These are phyloP conservation scores for Eimeria brunetti DNA, from an alignment of 169 alveolate species.

Conservation along the genomic window DNA sequence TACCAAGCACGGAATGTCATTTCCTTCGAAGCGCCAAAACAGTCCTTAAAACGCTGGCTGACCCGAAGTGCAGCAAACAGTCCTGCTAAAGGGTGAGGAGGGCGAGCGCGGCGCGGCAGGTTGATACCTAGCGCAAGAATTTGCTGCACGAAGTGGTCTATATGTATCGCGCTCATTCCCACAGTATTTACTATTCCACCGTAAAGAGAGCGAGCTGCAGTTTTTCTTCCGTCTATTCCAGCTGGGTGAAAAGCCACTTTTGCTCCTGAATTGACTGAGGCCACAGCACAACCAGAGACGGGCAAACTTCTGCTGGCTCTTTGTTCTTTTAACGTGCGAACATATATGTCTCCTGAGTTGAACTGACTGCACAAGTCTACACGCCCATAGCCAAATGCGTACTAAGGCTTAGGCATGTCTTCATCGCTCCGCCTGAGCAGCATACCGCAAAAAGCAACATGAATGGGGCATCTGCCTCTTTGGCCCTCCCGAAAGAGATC, in stretches of 20 bases:
- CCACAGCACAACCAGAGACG: neutral
- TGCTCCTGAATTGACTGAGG: conserved; percentile 66
- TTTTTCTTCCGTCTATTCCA: neutral
- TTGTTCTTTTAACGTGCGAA: neutral
- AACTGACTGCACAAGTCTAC: neutral
- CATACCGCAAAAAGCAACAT: neutral
- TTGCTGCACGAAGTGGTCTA: conserved; percentile 31
- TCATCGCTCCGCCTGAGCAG: conserved; percentile 42
- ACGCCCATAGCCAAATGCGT: neutral
- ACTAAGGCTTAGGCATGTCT: conserved; percentile 46
- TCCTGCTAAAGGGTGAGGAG: conserved; percentile 41
- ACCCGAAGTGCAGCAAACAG: conserved; percentile 62
- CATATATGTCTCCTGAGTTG: neutral
- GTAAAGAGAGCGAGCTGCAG: conserved; percentile 51
- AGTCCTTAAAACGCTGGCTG: conserved; percentile 43
- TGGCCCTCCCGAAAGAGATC: no score
- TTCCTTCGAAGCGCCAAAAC: conserved; percentile 19
- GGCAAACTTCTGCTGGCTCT: neutral
- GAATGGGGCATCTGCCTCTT: neutral
- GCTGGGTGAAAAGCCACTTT: conserved; percentile 24
- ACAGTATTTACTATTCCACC: conserved; percentile 66
- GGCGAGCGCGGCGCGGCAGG: conserved; percentile 30
- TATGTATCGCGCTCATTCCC: conserved; percentile 44
- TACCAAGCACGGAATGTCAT: conserved; percentile 63
- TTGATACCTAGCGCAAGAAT: neutral